phyloP scores from a whole-genome alignment of 352 stramenopile genomes.

The Phytophthora hibernalis region DNA sequence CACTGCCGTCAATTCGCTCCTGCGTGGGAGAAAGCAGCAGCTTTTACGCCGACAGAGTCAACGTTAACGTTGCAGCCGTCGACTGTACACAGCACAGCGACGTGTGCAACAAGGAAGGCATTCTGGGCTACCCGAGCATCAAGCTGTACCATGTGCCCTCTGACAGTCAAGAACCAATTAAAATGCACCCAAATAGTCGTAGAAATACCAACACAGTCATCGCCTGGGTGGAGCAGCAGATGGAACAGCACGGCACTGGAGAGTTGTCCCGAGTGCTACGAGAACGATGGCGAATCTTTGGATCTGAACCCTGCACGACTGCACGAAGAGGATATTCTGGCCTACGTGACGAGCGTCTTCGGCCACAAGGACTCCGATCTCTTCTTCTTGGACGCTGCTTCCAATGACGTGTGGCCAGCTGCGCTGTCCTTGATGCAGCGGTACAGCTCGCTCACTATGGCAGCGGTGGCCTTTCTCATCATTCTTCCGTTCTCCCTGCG shows the following conservation, averaged over 20 bases:
- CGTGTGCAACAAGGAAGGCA: constrained; percentile 65
- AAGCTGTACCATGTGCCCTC: constrained; percentile 74
- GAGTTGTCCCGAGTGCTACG: constrained; percentile 62
- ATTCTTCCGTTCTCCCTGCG: constrained; percentile 34
- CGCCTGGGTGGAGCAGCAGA: constrained; percentile 70
- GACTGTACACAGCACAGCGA: constrained; percentile 72
- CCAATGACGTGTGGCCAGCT: constrained; percentile 45
- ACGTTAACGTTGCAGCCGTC: constrained; percentile 71
- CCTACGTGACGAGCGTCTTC: constrained; percentile 62
- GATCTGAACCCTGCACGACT: constrained; percentile 58
- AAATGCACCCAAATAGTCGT: constrained; percentile 45
- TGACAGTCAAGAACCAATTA: constrained; percentile 35
- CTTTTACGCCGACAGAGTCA: constrained; percentile 63
- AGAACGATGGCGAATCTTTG: constrained; percentile 47
- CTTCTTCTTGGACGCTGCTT: constrained; percentile 54
- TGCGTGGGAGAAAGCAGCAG: constrained; percentile 69
- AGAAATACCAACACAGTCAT: constrained; percentile 66
- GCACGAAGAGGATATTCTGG: constrained; percentile 53
- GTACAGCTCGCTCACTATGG: constrained; percentile 44
- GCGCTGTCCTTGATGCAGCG: constrained; percentile 47
- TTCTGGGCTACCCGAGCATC: constrained; percentile 71
- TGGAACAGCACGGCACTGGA: constrained; percentile 51
- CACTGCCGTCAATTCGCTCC: constrained; percentile 82
- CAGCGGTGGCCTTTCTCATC: constrained; percentile 30
- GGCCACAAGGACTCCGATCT: constrained; percentile 54